Evolutionary conservation across 257 asterid species (phyloP), one percentile per base, ranked within the genome.

Genomic region (Orobanche coerulescens): DNA sequence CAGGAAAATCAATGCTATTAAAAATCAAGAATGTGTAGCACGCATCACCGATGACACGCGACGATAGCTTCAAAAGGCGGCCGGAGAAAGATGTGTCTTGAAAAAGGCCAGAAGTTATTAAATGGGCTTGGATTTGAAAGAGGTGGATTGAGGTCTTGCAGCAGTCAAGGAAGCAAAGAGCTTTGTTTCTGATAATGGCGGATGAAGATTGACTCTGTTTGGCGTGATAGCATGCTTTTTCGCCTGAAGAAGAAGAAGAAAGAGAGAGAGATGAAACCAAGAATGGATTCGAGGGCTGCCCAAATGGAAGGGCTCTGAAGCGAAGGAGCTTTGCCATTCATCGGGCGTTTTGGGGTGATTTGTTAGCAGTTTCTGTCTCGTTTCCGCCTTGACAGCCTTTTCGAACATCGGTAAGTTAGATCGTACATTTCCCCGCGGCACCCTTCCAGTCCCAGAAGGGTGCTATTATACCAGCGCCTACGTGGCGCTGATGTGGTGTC

Each of bases 71-170:
- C 76, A 87, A 60, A 25, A 82, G 75, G 50, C 87, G 84, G 70
- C 87, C 86, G 58, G 94, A 77, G 68, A 82, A 77, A 31, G 85
- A 82, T 2, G 81, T 72, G 68, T 79, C 74, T 23, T 68, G 82
- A 62, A 84, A 78, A 31, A 84, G 79, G 24, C 91, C 92, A 0
- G 81, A 76, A 14, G 86, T 73, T 16, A 77, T 60, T 30, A 82
- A 68, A 33, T 71, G 76, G 68, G 91, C 79, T 60, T 87, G 95
- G 66, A 87, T 82, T 78, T 77, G 85, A 46, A 62, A 66, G 1
- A 85, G 63, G 23, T 79, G 81, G 67, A 33, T 15, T 65, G 77
- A 66, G 65, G 46, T 75, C 37, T 54, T 69, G 49, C 92, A 87
- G 39, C 67, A 61, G 53, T 76, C 61, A 6, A 87, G 82, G 25